Conservation (phyloP, 2,329 filamentous ascomycete species). For the Microascus cirrosus region DNA sequence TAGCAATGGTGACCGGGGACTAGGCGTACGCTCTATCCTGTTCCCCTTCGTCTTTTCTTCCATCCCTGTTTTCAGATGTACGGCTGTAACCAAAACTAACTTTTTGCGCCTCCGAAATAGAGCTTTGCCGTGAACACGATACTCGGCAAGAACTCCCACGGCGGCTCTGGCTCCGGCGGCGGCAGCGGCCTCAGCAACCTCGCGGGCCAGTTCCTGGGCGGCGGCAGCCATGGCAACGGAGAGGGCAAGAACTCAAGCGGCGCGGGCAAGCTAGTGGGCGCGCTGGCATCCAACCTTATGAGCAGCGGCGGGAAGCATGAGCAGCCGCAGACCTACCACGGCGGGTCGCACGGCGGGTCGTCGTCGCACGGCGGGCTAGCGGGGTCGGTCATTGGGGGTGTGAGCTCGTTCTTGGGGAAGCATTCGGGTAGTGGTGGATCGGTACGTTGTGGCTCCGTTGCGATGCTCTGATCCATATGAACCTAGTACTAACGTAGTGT, state of each 20-base stretch:
- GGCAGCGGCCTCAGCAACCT: conserved; percentile 28
- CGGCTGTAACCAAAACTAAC: neutral
- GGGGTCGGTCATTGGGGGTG: conserved; percentile 42
- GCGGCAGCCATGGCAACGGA: conserved; percentile 20
- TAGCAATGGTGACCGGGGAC: conserved; percentile 44
- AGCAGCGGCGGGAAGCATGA: conserved; percentile 15
- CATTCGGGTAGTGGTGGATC: conserved; percentile 25
- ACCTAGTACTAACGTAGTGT: neutral
- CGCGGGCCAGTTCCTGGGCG: conserved; percentile 34
- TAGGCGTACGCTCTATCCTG: conserved; percentile 43
- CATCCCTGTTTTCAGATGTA: conserved; percentile 9
- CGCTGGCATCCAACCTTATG: conserved; percentile 44
- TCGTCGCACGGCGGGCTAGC: conserved; percentile 34
- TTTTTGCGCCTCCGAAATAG: conserved; percentile 21
- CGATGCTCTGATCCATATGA: neutral
- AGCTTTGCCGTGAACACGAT: conserved; percentile 51
- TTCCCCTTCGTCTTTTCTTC: no score
- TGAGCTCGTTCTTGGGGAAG: conserved; percentile 39
- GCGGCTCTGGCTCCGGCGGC: conserved; percentile 17
- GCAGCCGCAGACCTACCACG: conserved; percentile 33
- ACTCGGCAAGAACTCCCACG: conserved; percentile 33
- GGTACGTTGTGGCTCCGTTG: conserved; percentile 16
- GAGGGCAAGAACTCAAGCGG: conserved; percentile 25
- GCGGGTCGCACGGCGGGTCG: conserved; percentile 27
- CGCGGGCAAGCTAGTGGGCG: conserved; percentile 44